Conservation (phyloP, 164 flowering plant genomes). For the Stephania cephalantha region DNA sequence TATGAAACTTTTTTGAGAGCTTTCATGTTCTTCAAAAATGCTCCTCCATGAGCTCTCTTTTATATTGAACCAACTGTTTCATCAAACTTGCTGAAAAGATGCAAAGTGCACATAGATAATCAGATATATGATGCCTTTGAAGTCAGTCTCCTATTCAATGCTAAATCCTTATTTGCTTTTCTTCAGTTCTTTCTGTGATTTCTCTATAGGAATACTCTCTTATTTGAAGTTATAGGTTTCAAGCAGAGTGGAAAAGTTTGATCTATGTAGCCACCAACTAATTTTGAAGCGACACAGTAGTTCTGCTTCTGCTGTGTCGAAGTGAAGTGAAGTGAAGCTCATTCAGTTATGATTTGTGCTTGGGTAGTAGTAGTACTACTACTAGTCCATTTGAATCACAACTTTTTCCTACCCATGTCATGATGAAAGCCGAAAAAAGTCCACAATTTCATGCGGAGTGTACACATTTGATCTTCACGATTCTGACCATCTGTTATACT, state of each 20-base stretch:
- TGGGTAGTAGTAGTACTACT: too few relatives aligned
- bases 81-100: neutral
- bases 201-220: neutral
- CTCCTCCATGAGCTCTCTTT: neutral
- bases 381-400: too few relatives aligned
- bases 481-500: too few relatives aligned
- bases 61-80: neutral
- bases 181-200: neutral
- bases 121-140: neutral
- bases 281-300: too few relatives aligned
- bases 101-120: conserved; percentile 5
- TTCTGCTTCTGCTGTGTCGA: too few relatives aligned
- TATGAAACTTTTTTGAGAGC: neutral
- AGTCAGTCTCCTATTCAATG: neutral
- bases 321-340: too few relatives aligned
- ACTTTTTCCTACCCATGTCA: too few relatives aligned
- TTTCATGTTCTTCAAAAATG: neutral
- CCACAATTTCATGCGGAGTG: too few relatives aligned
- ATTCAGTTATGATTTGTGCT: too few relatives aligned
- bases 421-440: too few relatives aligned
- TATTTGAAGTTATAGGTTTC: neutral
- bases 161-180: neutral
- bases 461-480: too few relatives aligned
- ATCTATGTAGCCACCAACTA: too few relatives aligned
- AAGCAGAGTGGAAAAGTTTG: neutral